Evolutionary conservation across 2,329 filamentous ascomycete genomes (phyloP), one percentile per base, ranked within the genome.

Genomic region (Pseudogymnoascus sp.): DNA sequence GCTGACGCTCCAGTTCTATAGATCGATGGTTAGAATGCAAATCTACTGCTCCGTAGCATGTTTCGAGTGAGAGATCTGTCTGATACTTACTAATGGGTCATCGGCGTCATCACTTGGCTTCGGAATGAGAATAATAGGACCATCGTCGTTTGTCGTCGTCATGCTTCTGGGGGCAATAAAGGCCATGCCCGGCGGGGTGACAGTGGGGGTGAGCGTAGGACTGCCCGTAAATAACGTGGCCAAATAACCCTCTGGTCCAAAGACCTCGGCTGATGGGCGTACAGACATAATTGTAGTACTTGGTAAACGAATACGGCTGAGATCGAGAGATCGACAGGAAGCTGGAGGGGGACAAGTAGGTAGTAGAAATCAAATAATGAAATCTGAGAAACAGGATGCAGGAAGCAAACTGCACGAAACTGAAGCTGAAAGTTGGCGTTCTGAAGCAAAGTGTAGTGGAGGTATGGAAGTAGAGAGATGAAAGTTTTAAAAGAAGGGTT

Each of bases 91-190:
- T 65, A 75, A 62, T 36, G 73, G 74, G 63, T 75, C 74, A 13
- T 66, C 63, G 18, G 71, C 66, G 58, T 74, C 68, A 61, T 67
- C 65, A 60, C 69, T 73, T 6, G 74, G 73, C n/a, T 66, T 67
- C 5, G 74, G 76, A 33, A 77, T 73, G n/a, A 76, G 65, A 31
- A 75, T 72, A 48, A 77, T 58, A 13, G 63, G 36, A 42, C 9
- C 42, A 15, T 60, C 61, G 35, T 42, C 31, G 33, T 33, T 25
- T n/a, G 18, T 45, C 25, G 60, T 42, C 36, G 59, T 31, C 13
- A 33, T 37, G 10, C 25, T 15, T 9, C 27, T 18, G 9, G 48
- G 59, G 33, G 21, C 40, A 29, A 31, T 25, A 45, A 58, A 52
- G 39, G 31, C 21, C n/a, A 60, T 58, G 18, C 37, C 39, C 61